Percentiles rank a stretch among this genome's conserved stretches.
These are phyloP conservation scores for Betula pendula DNA, from an alignment of 306 rosid species.

Conservation along the genomic window DNA sequence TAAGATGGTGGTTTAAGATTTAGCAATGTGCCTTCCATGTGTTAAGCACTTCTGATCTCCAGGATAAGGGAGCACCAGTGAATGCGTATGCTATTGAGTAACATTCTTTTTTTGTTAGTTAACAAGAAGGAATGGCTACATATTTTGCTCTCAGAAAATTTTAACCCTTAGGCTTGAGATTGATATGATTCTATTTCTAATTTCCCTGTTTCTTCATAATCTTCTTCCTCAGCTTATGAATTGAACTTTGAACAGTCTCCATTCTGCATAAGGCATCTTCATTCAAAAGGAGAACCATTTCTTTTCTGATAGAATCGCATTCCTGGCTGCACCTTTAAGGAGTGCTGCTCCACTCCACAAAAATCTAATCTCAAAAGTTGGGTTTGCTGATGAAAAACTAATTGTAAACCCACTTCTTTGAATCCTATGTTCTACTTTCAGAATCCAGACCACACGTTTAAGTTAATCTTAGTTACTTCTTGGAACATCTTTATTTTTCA, in stretches of 20 bases:
- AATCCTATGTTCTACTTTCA: not conserved
- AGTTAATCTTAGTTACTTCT: not conserved
- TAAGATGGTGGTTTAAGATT: not conserved
- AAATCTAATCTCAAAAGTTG: no score
- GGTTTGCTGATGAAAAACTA: not conserved
- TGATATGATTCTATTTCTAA: not conserved
- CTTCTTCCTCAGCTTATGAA: not conserved
- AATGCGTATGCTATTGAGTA: not conserved
- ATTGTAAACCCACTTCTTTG: not conserved
- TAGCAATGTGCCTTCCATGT: not conserved
- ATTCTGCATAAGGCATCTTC: not conserved
- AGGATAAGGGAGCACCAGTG: not conserved
- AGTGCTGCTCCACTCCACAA: no score
- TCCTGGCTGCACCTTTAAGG: not conserved
- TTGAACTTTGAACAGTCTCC: not conserved
- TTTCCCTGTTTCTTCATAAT: not conserved
- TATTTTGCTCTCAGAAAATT: not conserved
- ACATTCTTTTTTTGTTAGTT: not conserved
- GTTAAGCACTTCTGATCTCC: not conserved
- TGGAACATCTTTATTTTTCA: not conserved
- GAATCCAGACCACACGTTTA: not conserved
- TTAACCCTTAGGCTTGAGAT: not conserved
- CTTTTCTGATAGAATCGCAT: not conserved
- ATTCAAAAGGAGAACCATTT: not conserved
- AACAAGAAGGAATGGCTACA: not conserved